These are phyloP conservation scores for Pneumocystis carinii DNA, from an alignment of 1,139 yeast species.

Conservation along the genomic window DNA sequence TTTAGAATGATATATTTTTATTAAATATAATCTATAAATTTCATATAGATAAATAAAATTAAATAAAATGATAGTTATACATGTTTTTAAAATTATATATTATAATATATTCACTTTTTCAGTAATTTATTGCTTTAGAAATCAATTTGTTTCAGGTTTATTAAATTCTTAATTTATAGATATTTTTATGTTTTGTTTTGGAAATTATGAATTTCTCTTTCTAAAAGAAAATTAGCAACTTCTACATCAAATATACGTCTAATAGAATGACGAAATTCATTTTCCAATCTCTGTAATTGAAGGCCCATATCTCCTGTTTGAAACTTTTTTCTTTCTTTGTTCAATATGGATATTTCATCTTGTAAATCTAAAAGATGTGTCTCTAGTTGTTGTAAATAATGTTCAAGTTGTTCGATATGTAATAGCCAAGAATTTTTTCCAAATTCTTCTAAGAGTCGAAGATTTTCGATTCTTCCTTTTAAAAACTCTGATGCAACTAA, in stretches of 20 bases:
- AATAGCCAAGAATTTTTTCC: background rate
- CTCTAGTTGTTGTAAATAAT: background rate
- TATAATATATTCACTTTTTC: background rate
- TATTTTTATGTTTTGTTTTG: background rate
- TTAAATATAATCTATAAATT: too few relatives aligned
- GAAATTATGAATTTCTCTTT: background rate
- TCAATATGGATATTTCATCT: background rate
- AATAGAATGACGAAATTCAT: background rate
- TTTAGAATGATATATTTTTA: too few relatives aligned
- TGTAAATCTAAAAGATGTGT: background rate
- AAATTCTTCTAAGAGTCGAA: background rate
- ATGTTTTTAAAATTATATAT: background rate
- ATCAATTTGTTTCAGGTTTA: background rate
- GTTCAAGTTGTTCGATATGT: background rate
- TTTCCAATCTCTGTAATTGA: background rate
- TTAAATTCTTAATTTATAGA: background rate
- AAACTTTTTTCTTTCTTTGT: background rate
- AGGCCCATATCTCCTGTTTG: background rate
- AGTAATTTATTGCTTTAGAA: background rate
- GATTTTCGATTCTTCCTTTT: background rate
- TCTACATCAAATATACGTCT: background rate
- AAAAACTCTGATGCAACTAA: background rate
- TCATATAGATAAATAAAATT: too few relatives aligned
- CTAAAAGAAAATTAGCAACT: background rate
- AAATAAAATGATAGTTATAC: too few relatives aligned